phyloP scores from a whole-genome alignment of 2,329 filamentous ascomycete species.

The Aspergillus neotritici region DNA sequence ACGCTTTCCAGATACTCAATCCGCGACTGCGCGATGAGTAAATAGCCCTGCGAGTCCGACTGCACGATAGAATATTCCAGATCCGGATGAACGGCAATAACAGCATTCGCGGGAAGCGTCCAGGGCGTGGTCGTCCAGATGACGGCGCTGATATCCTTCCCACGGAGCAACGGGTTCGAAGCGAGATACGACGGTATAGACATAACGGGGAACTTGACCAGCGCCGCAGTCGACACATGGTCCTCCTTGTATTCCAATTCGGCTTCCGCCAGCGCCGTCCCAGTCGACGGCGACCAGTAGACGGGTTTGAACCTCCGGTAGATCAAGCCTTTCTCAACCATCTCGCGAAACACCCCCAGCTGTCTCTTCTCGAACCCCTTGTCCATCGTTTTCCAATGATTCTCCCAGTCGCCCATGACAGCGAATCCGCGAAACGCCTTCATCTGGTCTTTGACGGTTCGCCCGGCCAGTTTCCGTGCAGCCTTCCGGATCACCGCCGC shows the following conservation, averaged over 20 bases:
- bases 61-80: slow-evolving; percentile 67
- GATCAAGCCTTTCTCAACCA: slow-evolving; percentile 58
- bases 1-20: slow-evolving; percentile 53
- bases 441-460: slow-evolving; percentile 56
- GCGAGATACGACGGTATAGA: slow-evolving; percentile 42
- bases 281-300: slow-evolving; percentile 61
- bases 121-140: slow-evolving; percentile 99
- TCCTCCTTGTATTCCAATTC: slow-evolving; percentile 61
- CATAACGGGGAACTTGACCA: slow-evolving; percentile 67
- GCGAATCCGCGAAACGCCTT: slow-evolving; percentile 55
- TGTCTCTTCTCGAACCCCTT: slow-evolving; percentile 57
- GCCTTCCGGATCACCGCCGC: slow-evolving; percentile 49
- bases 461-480: slow-evolving; percentile 51
- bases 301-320: slow-evolving; percentile 59
- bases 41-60: slow-evolving; percentile 50
- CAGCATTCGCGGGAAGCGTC: slow-evolving; percentile 90
- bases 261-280: slow-evolving; percentile 59
- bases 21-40: slow-evolving; percentile 68
- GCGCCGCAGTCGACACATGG: slow-evolving; percentile 55
- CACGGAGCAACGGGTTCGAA: slow-evolving; percentile 36
- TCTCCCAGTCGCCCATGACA: slow-evolving; percentile 61
- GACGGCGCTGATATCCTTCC: slow-evolving; percentile 63
- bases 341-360: slow-evolving; percentile 54
- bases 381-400: slow-evolving; percentile 60
- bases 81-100: slow-evolving; percentile 73